phyloP scores from a whole-genome alignment of 2,329 filamentous ascomycete genomes.

The Ascosphaera apis region DNA sequence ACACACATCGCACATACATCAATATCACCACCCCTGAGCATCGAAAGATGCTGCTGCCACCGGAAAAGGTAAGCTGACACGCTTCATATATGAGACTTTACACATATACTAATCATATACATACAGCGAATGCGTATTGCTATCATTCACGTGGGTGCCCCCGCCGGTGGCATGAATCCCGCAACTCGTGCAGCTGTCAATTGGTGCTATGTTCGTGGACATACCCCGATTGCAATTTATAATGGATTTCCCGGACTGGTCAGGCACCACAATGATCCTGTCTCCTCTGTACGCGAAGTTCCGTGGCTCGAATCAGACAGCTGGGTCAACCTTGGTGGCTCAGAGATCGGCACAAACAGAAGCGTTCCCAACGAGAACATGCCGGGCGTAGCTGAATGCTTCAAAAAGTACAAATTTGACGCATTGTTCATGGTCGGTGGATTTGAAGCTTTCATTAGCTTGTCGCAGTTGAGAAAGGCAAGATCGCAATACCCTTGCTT shows the following conservation, averaged over 20 bases:
- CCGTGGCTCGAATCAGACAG: slow-evolving; percentile 83
- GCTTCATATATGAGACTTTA: too few relatives aligned
- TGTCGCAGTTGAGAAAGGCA: slow-evolving; percentile 66
- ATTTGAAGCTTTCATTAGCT: slow-evolving; percentile 86
- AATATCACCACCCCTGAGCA: slow-evolving; percentile 71
- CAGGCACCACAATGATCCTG: slow-evolving; percentile 67
- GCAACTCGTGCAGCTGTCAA: slow-evolving; percentile 81
- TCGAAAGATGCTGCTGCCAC: slow-evolving; percentile 41
- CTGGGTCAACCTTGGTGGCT: slow-evolving; percentile 92
- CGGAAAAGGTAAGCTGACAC: slow-evolving; percentile 48
- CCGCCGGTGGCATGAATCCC: slow-evolving; percentile 94
- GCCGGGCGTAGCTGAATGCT: slow-evolving; percentile 56
- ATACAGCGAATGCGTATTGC: slow-evolving; percentile 65
- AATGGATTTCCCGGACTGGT: slow-evolving; percentile 92
- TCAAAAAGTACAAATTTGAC: slow-evolving; percentile 72
- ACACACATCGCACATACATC: slow-evolving; percentile 75
- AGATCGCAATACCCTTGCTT: slow-evolving; percentile 58
- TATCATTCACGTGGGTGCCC: slow-evolving; percentile 90
- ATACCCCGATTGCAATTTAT: slow-evolving; percentile 77
- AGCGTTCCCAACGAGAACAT: slow-evolving; percentile 76
- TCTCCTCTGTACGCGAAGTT: slow-evolving; percentile 65
- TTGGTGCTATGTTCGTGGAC: slow-evolving; percentile 78
- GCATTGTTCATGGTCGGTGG: slow-evolving; percentile 81
- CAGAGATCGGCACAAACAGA: slow-evolving; percentile 93
- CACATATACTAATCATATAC: neutral